Conservation (phyloP, 1,284 basidiomycete species). For the Austroboletus novae-zelandiae region DNA sequence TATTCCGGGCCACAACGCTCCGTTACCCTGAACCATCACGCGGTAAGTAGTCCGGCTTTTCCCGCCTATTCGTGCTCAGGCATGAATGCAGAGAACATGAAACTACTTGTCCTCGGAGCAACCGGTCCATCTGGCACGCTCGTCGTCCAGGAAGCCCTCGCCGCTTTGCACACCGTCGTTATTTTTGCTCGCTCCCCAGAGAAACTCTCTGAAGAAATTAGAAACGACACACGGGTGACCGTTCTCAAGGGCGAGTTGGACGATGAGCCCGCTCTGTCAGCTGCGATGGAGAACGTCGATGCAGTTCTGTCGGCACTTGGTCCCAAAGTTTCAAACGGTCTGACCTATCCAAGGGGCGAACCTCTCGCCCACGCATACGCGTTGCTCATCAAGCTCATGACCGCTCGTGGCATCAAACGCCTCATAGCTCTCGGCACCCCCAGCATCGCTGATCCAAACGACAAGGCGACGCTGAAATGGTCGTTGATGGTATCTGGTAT, state of each 20-base stretch:
- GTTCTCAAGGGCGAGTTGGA: slow-evolving; percentile 55
- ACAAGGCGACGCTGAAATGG: slow-evolving; percentile 53
- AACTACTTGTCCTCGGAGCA: slow-evolving; percentile 49
- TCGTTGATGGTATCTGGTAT: slow-evolving; percentile 42
- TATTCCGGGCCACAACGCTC: no score
- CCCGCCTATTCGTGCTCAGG: no score
- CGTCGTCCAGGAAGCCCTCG: slow-evolving; percentile 53
- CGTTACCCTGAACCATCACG: no score
- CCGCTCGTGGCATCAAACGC: slow-evolving; percentile 47
- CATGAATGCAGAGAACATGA: slow-evolving; percentile 25
- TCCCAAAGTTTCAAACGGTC: slow-evolving; percentile 36
- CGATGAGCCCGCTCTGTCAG: slow-evolving; percentile 45
- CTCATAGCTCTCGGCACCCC: slow-evolving; percentile 64
- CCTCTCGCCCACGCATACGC: slow-evolving; percentile 62
- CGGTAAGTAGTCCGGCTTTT: no score
- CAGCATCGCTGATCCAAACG: slow-evolving; percentile 58
- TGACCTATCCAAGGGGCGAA: slow-evolving; percentile 43
- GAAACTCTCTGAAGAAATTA: slow-evolving; percentile 55
- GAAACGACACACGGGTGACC: slow-evolving; percentile 41
- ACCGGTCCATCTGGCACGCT: slow-evolving; percentile 59
- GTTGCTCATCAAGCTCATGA: slow-evolving; percentile 54
- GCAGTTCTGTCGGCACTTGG: slow-evolving; percentile 66
- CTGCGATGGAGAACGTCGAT: slow-evolving; percentile 55
- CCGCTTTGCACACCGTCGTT: slow-evolving; percentile 45
- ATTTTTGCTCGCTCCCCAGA: slow-evolving; percentile 60